Conservation (phyloP, 495 filamentous ascomycete genomes). For the Annulohypoxylon stygium region DNA sequence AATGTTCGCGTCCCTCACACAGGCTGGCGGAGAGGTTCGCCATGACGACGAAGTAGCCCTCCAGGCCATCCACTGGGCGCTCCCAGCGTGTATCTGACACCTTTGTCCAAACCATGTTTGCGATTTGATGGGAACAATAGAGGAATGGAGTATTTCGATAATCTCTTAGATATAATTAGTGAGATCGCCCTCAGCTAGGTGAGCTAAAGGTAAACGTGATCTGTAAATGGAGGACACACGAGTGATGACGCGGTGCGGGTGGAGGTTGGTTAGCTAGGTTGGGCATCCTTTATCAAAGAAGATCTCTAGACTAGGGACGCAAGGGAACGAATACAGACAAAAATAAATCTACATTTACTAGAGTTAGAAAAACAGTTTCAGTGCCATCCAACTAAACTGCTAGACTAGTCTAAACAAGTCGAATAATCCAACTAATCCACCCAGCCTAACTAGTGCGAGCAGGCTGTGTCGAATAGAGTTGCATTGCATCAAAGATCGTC, state of each 20-base stretch:
- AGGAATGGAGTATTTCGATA: constrained; percentile 6
- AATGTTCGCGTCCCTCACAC: constrained; percentile 46
- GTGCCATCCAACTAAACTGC: background rate
- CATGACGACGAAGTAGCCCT: constrained; percentile 43
- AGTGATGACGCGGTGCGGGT: constrained; percentile 1
- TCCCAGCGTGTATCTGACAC: constrained; percentile 49
- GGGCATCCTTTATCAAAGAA: background rate
- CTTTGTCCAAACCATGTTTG: constrained; percentile 37
- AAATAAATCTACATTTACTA: background rate
- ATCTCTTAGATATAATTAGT: constrained; percentile 8
- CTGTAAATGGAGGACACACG: background rate
- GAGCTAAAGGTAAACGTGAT: constrained; percentile 2
- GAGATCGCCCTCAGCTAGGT: constrained; percentile 10
- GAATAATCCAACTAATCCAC: background rate
- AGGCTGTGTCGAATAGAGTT: constrained; percentile 3
- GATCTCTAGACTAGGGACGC: constrained; percentile 1
- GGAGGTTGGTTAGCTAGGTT: background rate
- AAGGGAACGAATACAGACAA: background rate
- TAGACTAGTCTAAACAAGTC: too few relatives aligned
- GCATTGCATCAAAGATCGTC: background rate
- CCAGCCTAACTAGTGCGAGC: background rate
- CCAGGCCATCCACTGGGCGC: constrained; percentile 43
- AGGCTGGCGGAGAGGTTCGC: constrained; percentile 32
- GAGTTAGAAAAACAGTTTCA: background rate
- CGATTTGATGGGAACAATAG: background rate